Conservation (phyloP, 2,329 filamentous ascomycete genomes). For the Hypoxylon sp. region DNA sequence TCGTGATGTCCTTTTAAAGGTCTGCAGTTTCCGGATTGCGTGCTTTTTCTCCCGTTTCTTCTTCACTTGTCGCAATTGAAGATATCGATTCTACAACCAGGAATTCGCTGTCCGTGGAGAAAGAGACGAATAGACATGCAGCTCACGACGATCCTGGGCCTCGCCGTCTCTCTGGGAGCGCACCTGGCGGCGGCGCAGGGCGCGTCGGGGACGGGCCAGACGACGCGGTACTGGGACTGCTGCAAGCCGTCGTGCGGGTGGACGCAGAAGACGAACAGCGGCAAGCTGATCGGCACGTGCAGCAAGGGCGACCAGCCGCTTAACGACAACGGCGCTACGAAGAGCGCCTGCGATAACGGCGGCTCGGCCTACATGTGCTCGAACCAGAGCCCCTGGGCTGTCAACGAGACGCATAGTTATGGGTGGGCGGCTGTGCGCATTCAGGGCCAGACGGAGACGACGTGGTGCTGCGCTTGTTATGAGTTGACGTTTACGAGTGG, state of each 20-base stretch:
- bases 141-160: conserved; percentile 37
- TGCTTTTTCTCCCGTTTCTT: conserved; percentile 14
- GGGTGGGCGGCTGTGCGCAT: conserved; percentile 74
- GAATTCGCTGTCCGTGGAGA: neutral
- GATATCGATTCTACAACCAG: neutral
- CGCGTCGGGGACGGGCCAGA: conserved; percentile 49
- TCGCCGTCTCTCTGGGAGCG: conserved; percentile 34
- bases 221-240: conserved; percentile 72
- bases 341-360: conserved; percentile 66
- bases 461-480: conserved; percentile 76
- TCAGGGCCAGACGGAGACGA: conserved; percentile 65
- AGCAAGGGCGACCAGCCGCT: conserved; percentile 67
- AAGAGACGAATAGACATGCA: conserved; percentile 40
- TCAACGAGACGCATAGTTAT: conserved; percentile 70
- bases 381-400: conserved; percentile 72
- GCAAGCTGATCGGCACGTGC: conserved; percentile 66
- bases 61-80: neutral
- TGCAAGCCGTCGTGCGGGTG: conserved; percentile 78
- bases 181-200: conserved; percentile 43
- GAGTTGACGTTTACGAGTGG: conserved; percentile 71
- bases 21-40: conserved; percentile 26
- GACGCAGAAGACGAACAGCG: conserved; percentile 68
- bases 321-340: conserved; percentile 59
- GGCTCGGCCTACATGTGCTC: conserved; percentile 72
- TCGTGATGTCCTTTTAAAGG: conserved; percentile 31